These are phyloP conservation scores for Fragilariopsis cylindrus DNA, from an alignment of 108 stramenopile genomes.

Conservation along the genomic window DNA sequence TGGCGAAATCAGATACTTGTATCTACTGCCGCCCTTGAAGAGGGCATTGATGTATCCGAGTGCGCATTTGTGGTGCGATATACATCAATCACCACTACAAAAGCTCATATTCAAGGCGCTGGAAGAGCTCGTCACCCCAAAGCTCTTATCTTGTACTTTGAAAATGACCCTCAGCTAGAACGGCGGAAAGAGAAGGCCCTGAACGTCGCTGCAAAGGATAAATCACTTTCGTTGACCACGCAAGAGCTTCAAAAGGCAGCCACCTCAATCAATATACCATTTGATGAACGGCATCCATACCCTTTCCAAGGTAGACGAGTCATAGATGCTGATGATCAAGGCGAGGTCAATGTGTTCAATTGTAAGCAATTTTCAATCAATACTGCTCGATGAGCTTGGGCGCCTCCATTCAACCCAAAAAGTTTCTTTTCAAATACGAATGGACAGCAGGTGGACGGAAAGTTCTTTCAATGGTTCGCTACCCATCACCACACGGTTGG, in stretches of 20 bases:
- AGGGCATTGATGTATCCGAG: constrained; percentile 23
- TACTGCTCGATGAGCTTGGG: too few relatives aligned
- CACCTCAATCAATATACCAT: not conserved
- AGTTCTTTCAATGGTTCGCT: too few relatives aligned
- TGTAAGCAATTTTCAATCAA: too few relatives aligned
- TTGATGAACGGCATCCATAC: too few relatives aligned
- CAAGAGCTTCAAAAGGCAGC: constrained; percentile 2
- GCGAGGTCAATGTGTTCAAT: too few relatives aligned
- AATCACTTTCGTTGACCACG: not conserved
- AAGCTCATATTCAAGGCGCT: constrained; percentile 15
- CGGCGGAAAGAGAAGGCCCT: not conserved
- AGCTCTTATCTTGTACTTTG: constrained; percentile 8
- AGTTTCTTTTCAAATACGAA: too few relatives aligned
- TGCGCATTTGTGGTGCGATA: constrained; percentile 15
- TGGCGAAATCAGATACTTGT: not conserved
- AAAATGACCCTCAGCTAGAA: constrained; percentile 4
- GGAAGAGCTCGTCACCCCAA: constrained; percentile 8
- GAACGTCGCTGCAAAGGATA: constrained; percentile 13
- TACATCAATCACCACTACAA: constrained; percentile 6
- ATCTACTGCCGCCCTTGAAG: constrained; percentile 12
- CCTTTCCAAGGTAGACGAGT: too few relatives aligned
- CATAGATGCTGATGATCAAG: too few relatives aligned
- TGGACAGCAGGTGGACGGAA: too few relatives aligned
- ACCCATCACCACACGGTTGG: too few relatives aligned
- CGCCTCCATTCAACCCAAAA: too few relatives aligned